Base-by-base conservation (phyloP, 805 yeast species). In the Yarrowia porcina region DNA sequence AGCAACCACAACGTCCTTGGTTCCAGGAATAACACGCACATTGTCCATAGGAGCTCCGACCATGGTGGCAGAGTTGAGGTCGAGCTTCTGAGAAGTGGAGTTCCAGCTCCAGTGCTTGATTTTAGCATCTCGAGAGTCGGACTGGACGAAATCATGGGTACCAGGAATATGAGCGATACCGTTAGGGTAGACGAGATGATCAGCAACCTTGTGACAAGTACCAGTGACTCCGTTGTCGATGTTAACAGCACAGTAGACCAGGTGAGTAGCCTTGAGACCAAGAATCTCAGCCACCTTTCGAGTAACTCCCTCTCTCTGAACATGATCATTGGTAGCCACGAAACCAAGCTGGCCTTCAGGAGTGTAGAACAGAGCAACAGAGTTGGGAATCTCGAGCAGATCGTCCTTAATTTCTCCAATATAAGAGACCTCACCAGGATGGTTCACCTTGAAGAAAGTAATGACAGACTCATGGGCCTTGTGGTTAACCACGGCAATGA, bases 291-390 rank as follows among this genome's bases (percentile, higher is more conserved):
- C 35, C 17, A 36, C 44, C 10, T n/a, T n/a, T 4, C 59, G 23
- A 11, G 8, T 25, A 4, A 7, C 4, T 1, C 59, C 59, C 25
- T 33, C 25, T 12, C 59, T 15, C 12, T 17, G 17, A 2, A 52
- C 23, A 17, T 52, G 59, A 15, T 52, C 59, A 13, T 52, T 52
- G 21, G 59, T 52, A 6, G 44, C 44, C 4, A 52, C 44, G 12
- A 52, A 36, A 2, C 59, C 59, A 11, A 52, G 59, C 59, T 52
- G 59, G 32, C 59, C 59, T 17, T 52, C 59, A 10, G 59, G 59
- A 25, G 59, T 36, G 44, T 52, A 52, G 17, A 52, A 52, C 18
- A 52, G 44, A 4, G 59, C 59, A 1, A 52, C 44, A 13, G 59
- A 52, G 44, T 52, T 52, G 59, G 59, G 59, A 7, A 52, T 21